phyloP scores from a whole-genome alignment of 306 rosid genomes.

The Vicia sativa region DNA sequence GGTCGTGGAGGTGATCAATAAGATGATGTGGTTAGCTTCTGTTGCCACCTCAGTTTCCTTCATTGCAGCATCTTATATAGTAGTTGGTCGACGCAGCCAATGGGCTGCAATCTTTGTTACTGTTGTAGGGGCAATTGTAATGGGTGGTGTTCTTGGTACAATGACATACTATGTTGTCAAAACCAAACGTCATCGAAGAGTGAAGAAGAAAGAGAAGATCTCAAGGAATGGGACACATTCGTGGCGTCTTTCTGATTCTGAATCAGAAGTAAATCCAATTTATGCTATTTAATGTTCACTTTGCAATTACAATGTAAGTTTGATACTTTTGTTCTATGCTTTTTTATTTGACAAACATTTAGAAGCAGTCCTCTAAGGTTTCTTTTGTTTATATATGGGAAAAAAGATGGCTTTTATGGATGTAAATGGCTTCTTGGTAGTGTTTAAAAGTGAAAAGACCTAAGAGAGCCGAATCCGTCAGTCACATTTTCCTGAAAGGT shows the following conservation, averaged over 20 bases:
- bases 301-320: constrained; percentile 27
- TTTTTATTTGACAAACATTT: constrained; percentile 17
- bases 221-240: constrained; percentile 35
- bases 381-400: constrained; percentile 25
- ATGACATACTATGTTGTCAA: constrained; percentile 86
- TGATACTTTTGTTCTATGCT: constrained; percentile 18
- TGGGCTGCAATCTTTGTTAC: constrained; percentile 85
- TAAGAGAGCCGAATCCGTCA: constrained; percentile 33
- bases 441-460: constrained; percentile 33
- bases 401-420: constrained; percentile 28
- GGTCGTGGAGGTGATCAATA: constrained; percentile 82
- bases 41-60: constrained; percentile 72
- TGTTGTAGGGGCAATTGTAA: constrained; percentile 55
- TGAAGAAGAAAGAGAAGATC: constrained; percentile 60
- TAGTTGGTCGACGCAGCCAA: constrained; percentile 61
- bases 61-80: constrained; percentile 73
- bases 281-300: constrained; percentile 60
- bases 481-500: constrained; percentile 32
- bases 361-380: constrained; percentile 37
- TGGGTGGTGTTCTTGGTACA: constrained; percentile 68
- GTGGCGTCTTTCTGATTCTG: constrained; percentile 53
- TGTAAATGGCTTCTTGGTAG: constrained; percentile 33
- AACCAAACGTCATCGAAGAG: constrained; percentile 56
- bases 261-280: constrained; percentile 66
- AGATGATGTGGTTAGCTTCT: constrained; percentile 94